A percentile compares a stretch with the other conserved stretches of the same genome.
These are phyloP conservation scores for Diplosphaera chodatii DNA, from an alignment of 139 green algal genomes.

Conservation along the genomic window DNA sequence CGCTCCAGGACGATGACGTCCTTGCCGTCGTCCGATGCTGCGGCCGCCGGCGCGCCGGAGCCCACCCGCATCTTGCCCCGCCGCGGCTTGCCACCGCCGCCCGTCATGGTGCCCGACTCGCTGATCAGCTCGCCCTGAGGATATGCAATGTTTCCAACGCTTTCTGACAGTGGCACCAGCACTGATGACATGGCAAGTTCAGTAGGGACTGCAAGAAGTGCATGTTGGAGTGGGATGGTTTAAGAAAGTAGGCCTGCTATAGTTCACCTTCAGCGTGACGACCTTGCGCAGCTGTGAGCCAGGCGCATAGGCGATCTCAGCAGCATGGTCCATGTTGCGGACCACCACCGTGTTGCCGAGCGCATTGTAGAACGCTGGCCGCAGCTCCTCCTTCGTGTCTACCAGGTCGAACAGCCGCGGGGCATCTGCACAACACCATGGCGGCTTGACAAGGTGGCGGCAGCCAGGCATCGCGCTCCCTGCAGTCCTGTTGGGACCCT, in stretches of 20 bases:
- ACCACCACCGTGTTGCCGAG: slow-evolving; percentile 91
- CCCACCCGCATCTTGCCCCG: slow-evolving; percentile 83
- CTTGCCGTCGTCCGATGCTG: slow-evolving; percentile 22
- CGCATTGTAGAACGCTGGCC: slow-evolving; percentile 89
- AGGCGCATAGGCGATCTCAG: slow-evolving; percentile 74
- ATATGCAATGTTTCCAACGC: no score
- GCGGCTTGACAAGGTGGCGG: no score
- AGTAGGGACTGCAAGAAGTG: no score
- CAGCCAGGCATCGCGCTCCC: no score
- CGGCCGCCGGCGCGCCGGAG: slow-evolving; percentile 32
- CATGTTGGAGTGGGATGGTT: no score
- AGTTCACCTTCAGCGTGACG: slow-evolving; percentile 81
- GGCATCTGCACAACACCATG: slow-evolving; percentile 34
- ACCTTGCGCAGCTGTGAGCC: slow-evolving; percentile 75
- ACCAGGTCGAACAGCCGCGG: slow-evolving; percentile 90
- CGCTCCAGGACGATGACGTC: slow-evolving; percentile 27
- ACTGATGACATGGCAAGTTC: no score
- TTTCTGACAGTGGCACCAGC: no score
- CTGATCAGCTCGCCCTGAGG: slow-evolving; percentile 82
- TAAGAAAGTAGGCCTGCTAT: no score
- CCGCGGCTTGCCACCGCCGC: slow-evolving; percentile 70
- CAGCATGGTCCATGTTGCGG: slow-evolving; percentile 75
- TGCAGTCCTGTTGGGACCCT: no score
- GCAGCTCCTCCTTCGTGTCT: slow-evolving; percentile 44
- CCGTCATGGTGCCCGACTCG: slow-evolving; percentile 90